Percentiles rank a stretch among this genome's conserved stretches.
Conservation (phyloP, 331 rosid species). For the Pyracantha coccinea region DNA sequence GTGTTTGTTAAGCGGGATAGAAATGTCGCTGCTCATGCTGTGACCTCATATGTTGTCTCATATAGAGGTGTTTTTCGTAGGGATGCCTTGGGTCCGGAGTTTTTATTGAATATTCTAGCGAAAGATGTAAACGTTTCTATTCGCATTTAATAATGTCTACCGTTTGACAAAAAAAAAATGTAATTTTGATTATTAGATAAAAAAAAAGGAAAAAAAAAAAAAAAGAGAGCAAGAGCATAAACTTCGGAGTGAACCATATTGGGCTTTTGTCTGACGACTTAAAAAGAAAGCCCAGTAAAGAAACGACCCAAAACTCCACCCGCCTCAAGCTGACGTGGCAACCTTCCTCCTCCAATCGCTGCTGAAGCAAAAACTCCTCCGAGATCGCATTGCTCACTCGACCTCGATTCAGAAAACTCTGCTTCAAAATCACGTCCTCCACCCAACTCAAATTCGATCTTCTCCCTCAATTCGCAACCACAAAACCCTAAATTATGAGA, state of each 20-base stretch:
- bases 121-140: too few relatives aligned
- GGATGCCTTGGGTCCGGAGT: too few relatives aligned
- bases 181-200: too few relatives aligned
- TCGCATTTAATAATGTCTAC: too few relatives aligned
- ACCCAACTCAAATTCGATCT: neutral
- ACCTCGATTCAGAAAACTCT: neutral
- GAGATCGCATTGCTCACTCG: neutral
- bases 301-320: neutral
- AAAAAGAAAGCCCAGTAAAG: neutral
- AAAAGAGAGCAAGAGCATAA: neutral
- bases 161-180: too few relatives aligned
- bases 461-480: neutral
- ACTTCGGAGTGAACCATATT: neutral
- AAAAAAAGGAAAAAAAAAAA: too few relatives aligned
- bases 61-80: accelerated
- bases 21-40: too few relatives aligned
- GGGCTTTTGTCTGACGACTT: neutral
- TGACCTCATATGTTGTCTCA: too few relatives aligned
- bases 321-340: constrained; percentile 1
- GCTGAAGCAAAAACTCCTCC: neutral
- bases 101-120: too few relatives aligned
- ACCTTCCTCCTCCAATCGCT: neutral
- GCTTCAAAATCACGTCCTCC: neutral
- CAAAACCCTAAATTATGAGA: neutral
- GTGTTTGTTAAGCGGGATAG: too few relatives aligned